Conservation (phyloP, 1,139 yeast species). For the Kodamaea anthophila region DNA sequence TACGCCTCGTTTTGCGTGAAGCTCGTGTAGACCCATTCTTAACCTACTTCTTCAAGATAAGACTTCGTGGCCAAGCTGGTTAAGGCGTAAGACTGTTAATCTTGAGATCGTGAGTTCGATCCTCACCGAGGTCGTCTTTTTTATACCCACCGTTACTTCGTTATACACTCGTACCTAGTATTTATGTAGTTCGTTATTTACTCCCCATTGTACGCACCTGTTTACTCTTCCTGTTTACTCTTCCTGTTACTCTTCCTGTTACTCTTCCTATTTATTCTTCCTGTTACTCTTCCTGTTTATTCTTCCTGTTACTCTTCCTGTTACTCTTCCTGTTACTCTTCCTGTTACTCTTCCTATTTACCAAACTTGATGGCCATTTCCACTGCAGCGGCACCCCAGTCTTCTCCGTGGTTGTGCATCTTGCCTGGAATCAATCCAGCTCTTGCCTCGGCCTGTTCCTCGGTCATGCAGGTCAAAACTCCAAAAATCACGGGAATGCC, state of each 20-base stretch:
- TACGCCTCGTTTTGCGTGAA: no score
- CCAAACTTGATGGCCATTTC: constrained; percentile 69
- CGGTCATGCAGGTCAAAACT: constrained; percentile 85
- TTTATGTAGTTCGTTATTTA: constrained; percentile 1
- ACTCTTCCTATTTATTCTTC: no score
- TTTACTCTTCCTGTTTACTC: neutral
- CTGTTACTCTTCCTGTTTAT: no score
- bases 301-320: neutral
- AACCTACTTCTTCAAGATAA: constrained; percentile 5
- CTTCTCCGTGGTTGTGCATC: constrained; percentile 94
- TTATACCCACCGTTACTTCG: neutral
- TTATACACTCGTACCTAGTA: neutral
- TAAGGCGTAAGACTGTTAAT: constrained; percentile 15
- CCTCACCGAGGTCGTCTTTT: constrained; percentile 14
- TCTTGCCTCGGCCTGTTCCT: constrained; percentile 87
- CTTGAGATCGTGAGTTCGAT: constrained; percentile 15
- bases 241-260: neutral
- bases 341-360: no score
- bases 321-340: constrained; percentile 1
- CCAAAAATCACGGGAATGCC: constrained; percentile 86
- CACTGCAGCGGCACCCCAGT: constrained; percentile 99
- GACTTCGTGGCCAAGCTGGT: constrained; percentile 19
- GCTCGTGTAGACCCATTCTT: no score
- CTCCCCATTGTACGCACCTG: no score
- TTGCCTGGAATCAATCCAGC: constrained; percentile 76